Conservation (phyloP, 257 asterid species). For the Solanum bukasovii region DNA sequence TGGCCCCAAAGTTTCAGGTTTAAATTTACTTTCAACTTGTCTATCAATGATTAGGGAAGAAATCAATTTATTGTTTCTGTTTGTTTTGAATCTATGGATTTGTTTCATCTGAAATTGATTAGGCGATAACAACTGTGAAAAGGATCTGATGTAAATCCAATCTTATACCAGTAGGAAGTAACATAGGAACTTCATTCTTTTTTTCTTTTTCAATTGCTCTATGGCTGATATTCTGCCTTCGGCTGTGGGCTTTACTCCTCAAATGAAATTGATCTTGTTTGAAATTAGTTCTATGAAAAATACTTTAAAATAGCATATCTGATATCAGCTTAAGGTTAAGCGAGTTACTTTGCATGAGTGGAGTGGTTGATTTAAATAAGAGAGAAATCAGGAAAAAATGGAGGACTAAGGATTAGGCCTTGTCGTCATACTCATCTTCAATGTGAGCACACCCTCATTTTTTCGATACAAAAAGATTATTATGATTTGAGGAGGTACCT, state of each 20-base stretch:
- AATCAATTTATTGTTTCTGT: background rate
- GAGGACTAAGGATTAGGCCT: background rate
- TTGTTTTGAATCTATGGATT: background rate
- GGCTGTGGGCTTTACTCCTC: background rate
- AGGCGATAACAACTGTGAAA: background rate
- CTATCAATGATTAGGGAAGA: background rate
- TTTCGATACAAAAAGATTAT: background rate
- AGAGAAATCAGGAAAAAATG: background rate
- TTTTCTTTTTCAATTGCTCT: background rate
- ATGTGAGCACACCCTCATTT: background rate
- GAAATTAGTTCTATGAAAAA: background rate
- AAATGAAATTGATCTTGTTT: background rate
- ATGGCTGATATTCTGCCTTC: background rate
- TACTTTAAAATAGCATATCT: background rate
- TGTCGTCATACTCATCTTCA: background rate
- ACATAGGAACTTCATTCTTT: background rate
- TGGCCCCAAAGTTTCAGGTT: constrained; percentile 98
- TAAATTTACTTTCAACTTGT: background rate
- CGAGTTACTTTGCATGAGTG: background rate
- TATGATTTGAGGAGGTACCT: background rate
- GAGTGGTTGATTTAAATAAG: background rate
- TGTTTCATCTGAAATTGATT: background rate
- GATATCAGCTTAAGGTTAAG: background rate
- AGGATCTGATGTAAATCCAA: background rate
- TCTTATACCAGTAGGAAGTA: background rate